Conservation (phyloP, 2,329 filamentous ascomycete genomes). For the Graphium sp. region DNA sequence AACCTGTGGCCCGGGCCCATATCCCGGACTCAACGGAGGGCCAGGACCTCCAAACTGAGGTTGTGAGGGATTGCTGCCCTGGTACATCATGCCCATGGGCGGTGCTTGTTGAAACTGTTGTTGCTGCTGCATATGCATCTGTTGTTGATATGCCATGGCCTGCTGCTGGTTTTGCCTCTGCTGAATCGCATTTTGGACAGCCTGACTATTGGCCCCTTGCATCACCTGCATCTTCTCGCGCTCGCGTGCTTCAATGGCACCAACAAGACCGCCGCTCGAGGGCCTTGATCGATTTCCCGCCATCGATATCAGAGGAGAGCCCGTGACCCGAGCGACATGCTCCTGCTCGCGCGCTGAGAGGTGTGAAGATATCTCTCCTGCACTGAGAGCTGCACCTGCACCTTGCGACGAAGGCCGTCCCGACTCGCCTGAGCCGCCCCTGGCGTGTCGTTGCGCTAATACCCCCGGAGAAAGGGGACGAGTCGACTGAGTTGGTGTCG, state of each 20-base stretch:
- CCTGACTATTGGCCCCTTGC: constrained; percentile 50
- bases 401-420: constrained; percentile 42
- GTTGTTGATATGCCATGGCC: constrained; percentile 15
- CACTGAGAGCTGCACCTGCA: constrained; percentile 27
- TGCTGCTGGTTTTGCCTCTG: constrained; percentile 41
- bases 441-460: constrained; percentile 20
- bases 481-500: constrained; percentile 24
- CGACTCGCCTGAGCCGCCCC: constrained; percentile 28
- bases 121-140: constrained; percentile 14
- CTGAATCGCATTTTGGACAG: constrained; percentile 56
- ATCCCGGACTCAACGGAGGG: no score
- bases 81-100: constrained; percentile 6
- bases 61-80: no score
- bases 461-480: constrained; percentile 23
- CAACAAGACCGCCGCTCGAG: constrained; percentile 49
- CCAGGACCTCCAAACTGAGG: constrained; percentile 9
- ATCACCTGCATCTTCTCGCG: constrained; percentile 58
- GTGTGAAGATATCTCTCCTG: constrained; percentile 26
- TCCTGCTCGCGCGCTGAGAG: constrained; percentile 82
- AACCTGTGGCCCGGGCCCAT: no score
- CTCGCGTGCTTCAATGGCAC: constrained; percentile 65
- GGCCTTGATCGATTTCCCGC: constrained; percentile 31
- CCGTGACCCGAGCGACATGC: constrained; percentile 69
- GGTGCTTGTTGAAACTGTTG: constrained; percentile 12
- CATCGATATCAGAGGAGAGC: constrained; percentile 57